These are phyloP conservation scores for Mycena sp. DNA, from an alignment of 1,284 basidiomycete species.

Conservation along the genomic window DNA sequence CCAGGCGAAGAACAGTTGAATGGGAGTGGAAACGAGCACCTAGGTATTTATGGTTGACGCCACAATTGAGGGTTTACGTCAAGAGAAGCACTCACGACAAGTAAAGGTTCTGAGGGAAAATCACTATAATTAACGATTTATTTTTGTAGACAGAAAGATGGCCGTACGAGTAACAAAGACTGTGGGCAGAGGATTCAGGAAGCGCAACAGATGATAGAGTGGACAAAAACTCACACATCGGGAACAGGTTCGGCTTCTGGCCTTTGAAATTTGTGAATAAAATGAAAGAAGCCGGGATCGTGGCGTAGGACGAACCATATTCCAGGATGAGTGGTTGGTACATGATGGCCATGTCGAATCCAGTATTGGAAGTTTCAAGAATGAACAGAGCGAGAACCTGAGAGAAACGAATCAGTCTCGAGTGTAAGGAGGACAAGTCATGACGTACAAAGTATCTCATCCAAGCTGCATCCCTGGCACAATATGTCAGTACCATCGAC, in stretches of 20 bases:
- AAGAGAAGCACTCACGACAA: conserved; percentile 1
- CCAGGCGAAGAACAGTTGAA: conserved; percentile 64
- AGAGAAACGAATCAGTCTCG: neutral
- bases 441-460: conserved; percentile 49
- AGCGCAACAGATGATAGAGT: conserved; percentile 38
- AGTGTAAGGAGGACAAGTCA: neutral
- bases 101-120: conserved; percentile 1
- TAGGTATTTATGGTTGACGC: conserved; percentile 27
- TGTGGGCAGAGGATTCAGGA: conserved; percentile 39
- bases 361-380: conserved; percentile 54
- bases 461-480: conserved; percentile 51
- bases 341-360: conserved; percentile 53
- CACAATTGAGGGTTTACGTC: neutral
- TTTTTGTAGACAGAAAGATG: neutral
- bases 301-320: conserved; percentile 44
- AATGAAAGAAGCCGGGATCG: neutral
- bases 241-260: conserved; percentile 44
- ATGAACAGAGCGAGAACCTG: conserved; percentile 54
- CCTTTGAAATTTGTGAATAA: too few relatives aligned
- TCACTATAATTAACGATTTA: conserved; percentile 8
- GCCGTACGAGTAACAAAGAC: conserved; percentile 22
- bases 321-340: conserved; percentile 55
- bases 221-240: conserved; percentile 41
- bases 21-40: conserved; percentile 59
- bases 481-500: conserved; percentile 8